Evolutionary conservation across 1,284 basidiomycete species (phyloP), one percentile per base, ranked within the genome.

Genomic region (Albatrellus sp.): DNA sequence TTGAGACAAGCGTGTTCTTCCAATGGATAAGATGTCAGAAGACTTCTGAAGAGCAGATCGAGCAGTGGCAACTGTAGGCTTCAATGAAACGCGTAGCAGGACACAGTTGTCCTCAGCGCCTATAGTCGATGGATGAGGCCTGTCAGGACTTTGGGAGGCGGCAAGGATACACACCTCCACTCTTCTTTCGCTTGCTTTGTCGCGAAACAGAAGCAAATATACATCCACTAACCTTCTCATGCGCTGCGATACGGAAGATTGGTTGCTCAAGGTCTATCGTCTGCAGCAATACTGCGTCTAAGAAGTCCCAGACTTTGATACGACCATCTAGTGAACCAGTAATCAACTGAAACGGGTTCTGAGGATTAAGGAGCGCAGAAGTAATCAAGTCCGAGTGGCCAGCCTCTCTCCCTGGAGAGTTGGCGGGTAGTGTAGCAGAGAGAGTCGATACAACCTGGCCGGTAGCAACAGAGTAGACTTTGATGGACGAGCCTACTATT

Each of bases 231-330:
- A 78, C 73, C 47, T 68, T 68, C 47, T 77, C 70, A 58, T 89
- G 81, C 1, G 75, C 74, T 46, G 80, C 77, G 51, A 93, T 65
- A 52, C 79, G 74, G 46, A 79, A 72, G 51, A 96, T 81, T 5
- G 89, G 77, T 47, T 83, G 75, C 36, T 70, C 72, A 37, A 88
- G 56, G 47, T 75, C 68, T 46, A 93, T 73, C 1, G 80, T 85
- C 50, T 82, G 78, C 45, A 97, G 67, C 12, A 96, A 65, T 3
- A 73, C 69, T 1, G 83, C 92, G 51, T 97, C 92, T 43, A 94
- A 67, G 60, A 88, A 94, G 64, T 98, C 91, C 94, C 94, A 98
- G 10, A 94, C 67, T 59, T 89, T 80, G 52, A 98, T 64, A 20
- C 73, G 75, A 10, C 93, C 94, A 55, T 93, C 87, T 44, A 83